phyloP scores from a whole-genome alignment of 495 filamentous ascomycete genomes.

The Wilcoxina mikolae region DNA sequence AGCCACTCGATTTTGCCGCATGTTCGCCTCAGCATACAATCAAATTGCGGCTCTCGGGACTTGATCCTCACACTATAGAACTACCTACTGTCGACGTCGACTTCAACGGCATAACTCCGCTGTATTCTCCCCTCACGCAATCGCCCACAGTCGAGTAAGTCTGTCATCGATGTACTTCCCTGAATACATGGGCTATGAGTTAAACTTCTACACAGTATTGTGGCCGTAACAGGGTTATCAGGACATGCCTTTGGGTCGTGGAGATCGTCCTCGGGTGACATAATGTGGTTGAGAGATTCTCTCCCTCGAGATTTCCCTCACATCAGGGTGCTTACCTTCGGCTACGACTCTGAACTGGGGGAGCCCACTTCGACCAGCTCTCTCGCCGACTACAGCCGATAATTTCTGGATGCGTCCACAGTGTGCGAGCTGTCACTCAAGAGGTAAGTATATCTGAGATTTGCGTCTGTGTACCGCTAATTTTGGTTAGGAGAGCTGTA shows the following conservation, averaged over 20 bases:
- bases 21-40: neutral
- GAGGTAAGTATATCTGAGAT: neutral
- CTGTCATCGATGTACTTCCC: neutral
- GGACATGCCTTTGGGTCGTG: constrained; percentile 12
- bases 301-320: neutral
- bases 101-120: constrained; percentile 10
- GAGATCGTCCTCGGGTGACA: neutral
- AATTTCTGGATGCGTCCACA: neutral
- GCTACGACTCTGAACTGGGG: constrained; percentile 4
- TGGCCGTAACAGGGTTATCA: constrained; percentile 1
- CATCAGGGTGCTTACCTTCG: constrained; percentile 6
- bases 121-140: neutral
- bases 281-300: constrained; percentile 12
- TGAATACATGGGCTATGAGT: neutral
- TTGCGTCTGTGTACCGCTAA: too few species aligned
- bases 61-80: neutral
- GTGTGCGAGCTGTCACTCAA: too few species aligned
- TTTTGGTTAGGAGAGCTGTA: constrained; percentile 1
- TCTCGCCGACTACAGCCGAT: neutral
- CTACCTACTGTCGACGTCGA: neutral
- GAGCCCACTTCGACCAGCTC: neutral
- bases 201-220: neutral
- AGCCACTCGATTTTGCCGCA: neutral
- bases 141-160: constrained; percentile 6
- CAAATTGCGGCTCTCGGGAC: neutral